Base-by-base conservation (phyloP, 805 yeast genomes). In the Vanderwaltozyma tropicalis region DNA sequence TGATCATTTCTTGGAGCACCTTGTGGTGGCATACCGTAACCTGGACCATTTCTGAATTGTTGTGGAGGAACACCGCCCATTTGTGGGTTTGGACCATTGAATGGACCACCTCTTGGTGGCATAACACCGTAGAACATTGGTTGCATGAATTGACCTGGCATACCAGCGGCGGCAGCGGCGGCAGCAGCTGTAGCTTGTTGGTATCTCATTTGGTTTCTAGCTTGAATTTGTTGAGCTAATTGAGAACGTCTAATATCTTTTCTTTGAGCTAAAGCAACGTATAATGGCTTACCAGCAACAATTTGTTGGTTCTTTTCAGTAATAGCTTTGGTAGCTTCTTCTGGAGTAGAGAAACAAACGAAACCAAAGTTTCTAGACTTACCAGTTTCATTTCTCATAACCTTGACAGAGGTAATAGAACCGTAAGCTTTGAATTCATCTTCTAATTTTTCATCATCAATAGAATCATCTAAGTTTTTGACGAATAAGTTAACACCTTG, bases 301-400 rank as follows among this genome's bases (percentile, higher is more conserved):
- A 89, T 82, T 64, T 87, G 83, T 71, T 87, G 96, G 78, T 89
- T 87, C 95, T 89, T 88, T 74, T 89, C 98, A 54, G 89, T 75
- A 64, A 89, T 86, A 49, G 98, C 98, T 71, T 86, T 87, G 57
- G 95, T 84, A 53, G 98, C 98, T 77, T 92, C 98, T 67, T 92
- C 98, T 60, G 97, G 96, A 48, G 92, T 67, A 40, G 95, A 78
- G 82, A 80, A 92, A 71, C 98, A 87, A 53, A 92, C 98, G 63
- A 92, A 92, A 60, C 98, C 98, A 64, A 92, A 92, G 52, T 97
- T 97, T 73, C 84, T 89, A 47, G 96, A 86, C 70, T 86, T 86
- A 55, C 95, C 96, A 45, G 76, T 64, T 57, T 88, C 96, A 62
- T 85, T 95, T 57, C 81, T 77, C 96, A 92, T 89, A 52, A 89